Evolutionary conservation across 257 asterid species (phyloP).

Genomic region (Nicotiana tabacum): DNA sequence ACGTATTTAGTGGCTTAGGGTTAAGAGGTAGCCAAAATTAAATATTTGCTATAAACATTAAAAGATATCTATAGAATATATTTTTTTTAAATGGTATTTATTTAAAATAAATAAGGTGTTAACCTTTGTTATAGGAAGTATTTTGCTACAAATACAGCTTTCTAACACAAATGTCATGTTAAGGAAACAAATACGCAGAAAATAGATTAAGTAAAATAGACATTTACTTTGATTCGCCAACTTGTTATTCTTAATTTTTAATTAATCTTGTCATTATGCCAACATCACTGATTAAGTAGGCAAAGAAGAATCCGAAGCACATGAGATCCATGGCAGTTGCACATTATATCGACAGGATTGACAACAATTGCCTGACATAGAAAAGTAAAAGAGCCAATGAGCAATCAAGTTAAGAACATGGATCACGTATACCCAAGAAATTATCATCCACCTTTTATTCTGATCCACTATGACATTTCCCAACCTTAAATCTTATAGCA

Average conservation of each 20-base stretch:
- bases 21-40: no score
- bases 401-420: not conserved
- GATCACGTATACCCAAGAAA: not conserved
- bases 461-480: not conserved
- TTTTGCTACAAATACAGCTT: no score
- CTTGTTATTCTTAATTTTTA: no score
- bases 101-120: no score
- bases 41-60: no score
- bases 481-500: not conserved
- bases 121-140: no score
- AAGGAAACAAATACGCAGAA: not conserved
- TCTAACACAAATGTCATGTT: no score
- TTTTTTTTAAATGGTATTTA: no score
- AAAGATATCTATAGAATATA: no score
- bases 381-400: not conserved
- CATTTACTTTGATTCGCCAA: no score
- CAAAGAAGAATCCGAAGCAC: conserved; percentile 74
- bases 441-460: not conserved
- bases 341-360: conserved; percentile 70
- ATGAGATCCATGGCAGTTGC: conserved; percentile 94
- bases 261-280: not conserved
- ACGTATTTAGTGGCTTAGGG: no score
- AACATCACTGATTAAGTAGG: not conserved
- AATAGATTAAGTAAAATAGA: not conserved
- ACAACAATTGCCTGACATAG: conserved; percentile 52